Conservation (phyloP, 768 basidiomycete genomes). For the Mycena floridula region DNA sequence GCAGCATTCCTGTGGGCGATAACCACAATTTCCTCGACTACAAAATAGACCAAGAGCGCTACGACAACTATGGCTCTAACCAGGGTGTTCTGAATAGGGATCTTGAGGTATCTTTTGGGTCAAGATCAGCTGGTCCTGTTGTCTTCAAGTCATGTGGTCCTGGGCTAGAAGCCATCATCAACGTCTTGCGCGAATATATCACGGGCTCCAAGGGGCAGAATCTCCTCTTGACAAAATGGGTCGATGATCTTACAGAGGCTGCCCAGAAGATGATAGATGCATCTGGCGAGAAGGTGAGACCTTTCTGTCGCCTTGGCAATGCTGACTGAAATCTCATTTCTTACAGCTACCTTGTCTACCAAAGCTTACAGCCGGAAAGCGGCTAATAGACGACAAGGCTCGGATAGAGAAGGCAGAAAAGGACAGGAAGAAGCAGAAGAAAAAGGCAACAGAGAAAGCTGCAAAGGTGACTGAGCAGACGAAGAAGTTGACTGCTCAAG, state of each 20-base stretch:
- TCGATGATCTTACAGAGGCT: conserved; percentile 8
- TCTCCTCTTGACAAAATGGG: conserved; percentile 13
- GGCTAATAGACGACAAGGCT: background rate
- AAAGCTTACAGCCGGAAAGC: background rate
- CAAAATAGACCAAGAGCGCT: background rate
- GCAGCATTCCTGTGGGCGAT: background rate
- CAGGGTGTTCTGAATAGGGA: conserved; percentile 3
- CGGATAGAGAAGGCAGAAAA: too few relatives aligned
- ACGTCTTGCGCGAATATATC: conserved; percentile 7
- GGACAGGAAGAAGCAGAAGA: background rate
- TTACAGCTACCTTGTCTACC: background rate
- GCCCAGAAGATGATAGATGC: conserved; percentile 6
- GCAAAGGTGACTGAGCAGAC: background rate
- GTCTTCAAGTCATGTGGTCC: conserved; percentile 6
- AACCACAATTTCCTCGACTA: background rate
- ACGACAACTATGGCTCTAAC: background rate
- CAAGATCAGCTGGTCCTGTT: conserved; percentile 5
- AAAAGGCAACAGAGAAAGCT: background rate
- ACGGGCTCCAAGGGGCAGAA: conserved; percentile 1
- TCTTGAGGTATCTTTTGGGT: conserved; percentile 1
- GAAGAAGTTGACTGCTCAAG: background rate
- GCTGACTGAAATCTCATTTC: background rate
- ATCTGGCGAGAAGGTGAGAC: conserved; percentile 4
- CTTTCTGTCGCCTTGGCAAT: background rate
- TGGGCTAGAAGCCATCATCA: conserved; percentile 3